phyloP scores from a whole-genome alignment of 768 basidiomycete species.

The Chalciporus chontae region DNA sequence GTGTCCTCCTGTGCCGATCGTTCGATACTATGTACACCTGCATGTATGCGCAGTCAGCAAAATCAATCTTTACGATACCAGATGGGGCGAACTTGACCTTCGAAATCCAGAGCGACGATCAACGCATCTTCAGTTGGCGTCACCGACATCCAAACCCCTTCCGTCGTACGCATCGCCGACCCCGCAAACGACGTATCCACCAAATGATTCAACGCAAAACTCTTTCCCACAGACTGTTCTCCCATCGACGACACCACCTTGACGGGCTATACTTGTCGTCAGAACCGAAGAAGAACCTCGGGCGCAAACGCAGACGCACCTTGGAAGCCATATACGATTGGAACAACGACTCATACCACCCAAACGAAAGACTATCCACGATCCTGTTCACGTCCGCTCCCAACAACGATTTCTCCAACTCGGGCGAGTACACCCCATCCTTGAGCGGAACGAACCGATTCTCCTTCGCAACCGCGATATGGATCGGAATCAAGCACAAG shows the following conservation, averaged over 20 bases:
- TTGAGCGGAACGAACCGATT: slow-evolving; percentile 62
- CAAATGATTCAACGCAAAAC: slow-evolving; percentile 56
- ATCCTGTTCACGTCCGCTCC: slow-evolving; percentile 57
- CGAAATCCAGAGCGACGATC: slow-evolving; percentile 61
- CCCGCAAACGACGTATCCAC: slow-evolving; percentile 65
- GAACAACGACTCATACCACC: slow-evolving; percentile 65
- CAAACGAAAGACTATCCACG: slow-evolving; percentile 52
- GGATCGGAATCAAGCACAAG: slow-evolving; percentile 61
- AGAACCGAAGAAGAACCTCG: background rate
- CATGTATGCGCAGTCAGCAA: too few relatives aligned
- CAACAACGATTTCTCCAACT: slow-evolving; percentile 49
- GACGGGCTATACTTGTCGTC: slow-evolving; percentile 43
- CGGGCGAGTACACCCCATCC: slow-evolving; percentile 50
- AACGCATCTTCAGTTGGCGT: slow-evolving; percentile 54
- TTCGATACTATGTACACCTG: slow-evolving; percentile 62
- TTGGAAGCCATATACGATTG: slow-evolving; percentile 59
- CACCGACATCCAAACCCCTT: slow-evolving; percentile 67
- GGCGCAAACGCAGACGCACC: slow-evolving; percentile 32
- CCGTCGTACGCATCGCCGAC: slow-evolving; percentile 61
- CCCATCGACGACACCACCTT: slow-evolving; percentile 68
- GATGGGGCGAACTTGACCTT: slow-evolving; percentile 43
- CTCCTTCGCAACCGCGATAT: slow-evolving; percentile 55
- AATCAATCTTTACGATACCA: too few relatives aligned
- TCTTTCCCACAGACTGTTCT: slow-evolving; percentile 65
- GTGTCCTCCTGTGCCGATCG: slow-evolving; percentile 62